Evolutionary conservation across 169 alveolate species (phyloP).

Genomic region (Perkinsus olseni): DNA sequence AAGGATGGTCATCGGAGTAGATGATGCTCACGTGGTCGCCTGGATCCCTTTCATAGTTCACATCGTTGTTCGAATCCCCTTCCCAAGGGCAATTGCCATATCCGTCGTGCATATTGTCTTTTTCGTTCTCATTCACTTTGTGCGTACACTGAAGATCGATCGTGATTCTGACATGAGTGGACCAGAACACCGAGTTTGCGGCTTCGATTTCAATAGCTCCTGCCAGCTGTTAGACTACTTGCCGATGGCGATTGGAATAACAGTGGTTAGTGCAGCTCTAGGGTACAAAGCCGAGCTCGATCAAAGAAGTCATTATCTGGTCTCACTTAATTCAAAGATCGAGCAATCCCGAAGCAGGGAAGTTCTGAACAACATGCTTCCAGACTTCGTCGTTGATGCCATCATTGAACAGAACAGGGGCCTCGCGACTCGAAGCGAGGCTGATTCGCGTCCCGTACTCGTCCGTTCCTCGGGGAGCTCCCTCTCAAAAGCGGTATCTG

Average conservation of each 20-base stretch:
- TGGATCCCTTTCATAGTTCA: neutral
- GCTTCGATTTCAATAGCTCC: neutral
- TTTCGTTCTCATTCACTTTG: neutral
- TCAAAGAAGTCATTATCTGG: slow-evolving; percentile 55
- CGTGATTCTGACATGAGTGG: neutral
- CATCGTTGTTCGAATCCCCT: neutral
- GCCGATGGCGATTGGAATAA: slow-evolving; percentile 60
- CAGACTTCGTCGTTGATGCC: slow-evolving; percentile 69
- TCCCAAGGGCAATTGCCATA: neutral
- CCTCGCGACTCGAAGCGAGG: neutral
- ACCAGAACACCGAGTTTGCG: neutral
- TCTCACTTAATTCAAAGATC: slow-evolving; percentile 53
- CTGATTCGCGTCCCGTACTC: neutral
- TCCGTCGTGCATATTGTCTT: neutral
- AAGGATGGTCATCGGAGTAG: neutral
- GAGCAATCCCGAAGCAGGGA: slow-evolving; percentile 62
- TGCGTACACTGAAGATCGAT: neutral
- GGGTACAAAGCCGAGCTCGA: slow-evolving; percentile 73
- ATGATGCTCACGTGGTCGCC: neutral
- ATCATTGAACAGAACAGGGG: slow-evolving; percentile 59
- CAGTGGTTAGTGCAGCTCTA: slow-evolving; percentile 57
- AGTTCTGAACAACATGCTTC: slow-evolving; percentile 76
- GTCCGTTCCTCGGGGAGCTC: neutral
- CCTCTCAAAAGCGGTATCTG: neutral
- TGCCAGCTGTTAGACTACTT: slow-evolving; percentile 22